These are phyloP conservation scores for Stachybotrys chartarum DNA, from an alignment of 2,329 filamentous ascomycete genomes.

Conservation along the genomic window DNA sequence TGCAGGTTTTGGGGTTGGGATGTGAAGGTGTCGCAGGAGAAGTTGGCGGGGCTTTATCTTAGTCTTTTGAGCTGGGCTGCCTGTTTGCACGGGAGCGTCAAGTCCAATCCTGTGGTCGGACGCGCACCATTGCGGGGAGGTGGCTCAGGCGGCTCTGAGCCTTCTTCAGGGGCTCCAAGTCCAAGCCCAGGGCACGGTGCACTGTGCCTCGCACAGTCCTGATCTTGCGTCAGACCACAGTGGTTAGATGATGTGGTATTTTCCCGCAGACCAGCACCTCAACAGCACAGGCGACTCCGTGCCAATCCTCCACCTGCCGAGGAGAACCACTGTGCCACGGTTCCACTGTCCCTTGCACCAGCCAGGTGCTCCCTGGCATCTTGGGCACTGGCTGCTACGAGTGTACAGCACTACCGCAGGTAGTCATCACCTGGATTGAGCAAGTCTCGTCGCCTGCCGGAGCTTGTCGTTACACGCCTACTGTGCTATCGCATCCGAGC, in stretches of 20 bases:
- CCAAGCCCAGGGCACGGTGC: background rate
- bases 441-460: background rate
- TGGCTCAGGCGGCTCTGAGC: background rate
- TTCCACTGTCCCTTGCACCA: background rate
- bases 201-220: background rate
- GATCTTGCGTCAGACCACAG: background rate
- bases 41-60: background rate
- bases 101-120: background rate
- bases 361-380: too few relatives aligned
- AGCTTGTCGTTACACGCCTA: background rate
- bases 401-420: too few relatives aligned
- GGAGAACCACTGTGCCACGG: background rate
- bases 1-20: background rate
- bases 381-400: too few relatives aligned
- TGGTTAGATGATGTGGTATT: too few relatives aligned
- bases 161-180: background rate
- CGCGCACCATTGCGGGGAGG: background rate
- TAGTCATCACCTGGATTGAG: background rate
- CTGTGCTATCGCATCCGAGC: background rate
- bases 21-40: slow-evolving; percentile 1
- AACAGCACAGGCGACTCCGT: background rate
- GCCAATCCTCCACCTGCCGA: too few relatives aligned
- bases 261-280: too few relatives aligned
- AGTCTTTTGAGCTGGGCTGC: background rate
- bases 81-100: background rate